Evolutionary conservation across 495 filamentous ascomycete genomes (phyloP).

Genomic region (Neurospora sp.): DNA sequence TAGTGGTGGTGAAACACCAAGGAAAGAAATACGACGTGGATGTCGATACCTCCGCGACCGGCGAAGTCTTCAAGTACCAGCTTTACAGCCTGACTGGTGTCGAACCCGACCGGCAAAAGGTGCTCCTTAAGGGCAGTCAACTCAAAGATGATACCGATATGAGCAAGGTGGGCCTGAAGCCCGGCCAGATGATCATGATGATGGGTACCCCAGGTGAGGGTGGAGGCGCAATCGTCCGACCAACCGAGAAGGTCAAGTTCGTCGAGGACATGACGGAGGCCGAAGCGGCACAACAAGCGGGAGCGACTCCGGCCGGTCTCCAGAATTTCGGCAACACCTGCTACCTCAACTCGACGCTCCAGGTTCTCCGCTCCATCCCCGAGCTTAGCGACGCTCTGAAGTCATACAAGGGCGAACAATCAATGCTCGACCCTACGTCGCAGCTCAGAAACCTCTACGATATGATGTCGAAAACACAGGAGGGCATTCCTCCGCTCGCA

Average conservation of each 20-base stretch:
- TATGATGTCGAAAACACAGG: slow-evolving; percentile 86
- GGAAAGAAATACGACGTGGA: slow-evolving; percentile 93
- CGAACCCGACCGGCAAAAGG: slow-evolving; percentile 92
- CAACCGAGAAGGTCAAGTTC: slow-evolving; percentile 78
- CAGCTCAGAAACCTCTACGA: slow-evolving; percentile 83
- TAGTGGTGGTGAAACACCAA: slow-evolving; percentile 89
- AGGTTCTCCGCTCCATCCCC: slow-evolving; percentile 78
- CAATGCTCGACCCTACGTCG: slow-evolving; percentile 62
- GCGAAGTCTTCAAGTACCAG: slow-evolving; percentile 91
- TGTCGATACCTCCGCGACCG: slow-evolving; percentile 71
- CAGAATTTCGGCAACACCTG: slow-evolving; percentile 95
- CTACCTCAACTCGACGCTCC: slow-evolving; percentile 94
- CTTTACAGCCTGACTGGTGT: slow-evolving; percentile 92
- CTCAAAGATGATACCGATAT: slow-evolving; percentile 92
- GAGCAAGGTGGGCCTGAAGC: slow-evolving; percentile 72
- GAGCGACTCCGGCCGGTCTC: slow-evolving; percentile 79
- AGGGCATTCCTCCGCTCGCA: slow-evolving; percentile 72
- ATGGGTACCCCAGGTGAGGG: slow-evolving; percentile 77
- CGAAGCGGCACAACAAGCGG: slow-evolving; percentile 70
- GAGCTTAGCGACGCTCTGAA: slow-evolving; percentile 77
- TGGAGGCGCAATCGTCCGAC: slow-evolving; percentile 52
- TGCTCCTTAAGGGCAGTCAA: slow-evolving; percentile 85
- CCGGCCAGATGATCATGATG: slow-evolving; percentile 88
- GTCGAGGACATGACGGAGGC: slow-evolving; percentile 97
- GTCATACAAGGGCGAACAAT: slow-evolving; percentile 44